Conservation (phyloP, 2,329 filamentous ascomycete species). For the Sporothrix euskadiensis region DNA sequence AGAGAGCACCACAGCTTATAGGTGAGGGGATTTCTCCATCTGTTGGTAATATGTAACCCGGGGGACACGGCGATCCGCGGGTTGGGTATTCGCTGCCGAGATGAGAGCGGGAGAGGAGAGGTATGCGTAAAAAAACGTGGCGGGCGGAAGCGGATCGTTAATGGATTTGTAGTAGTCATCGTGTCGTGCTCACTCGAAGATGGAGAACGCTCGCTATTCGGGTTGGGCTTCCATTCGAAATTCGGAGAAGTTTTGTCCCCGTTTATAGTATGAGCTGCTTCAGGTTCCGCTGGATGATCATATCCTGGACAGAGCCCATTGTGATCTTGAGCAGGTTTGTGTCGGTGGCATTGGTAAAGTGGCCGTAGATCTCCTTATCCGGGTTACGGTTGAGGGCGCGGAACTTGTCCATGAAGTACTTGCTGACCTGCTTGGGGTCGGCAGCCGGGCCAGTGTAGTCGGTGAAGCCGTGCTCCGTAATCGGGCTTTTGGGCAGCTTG, state of each 20-base stretch:
- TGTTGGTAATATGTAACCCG: conserved; percentile 1
- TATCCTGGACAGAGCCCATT: conserved; percentile 83
- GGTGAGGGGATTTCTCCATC: background rate
- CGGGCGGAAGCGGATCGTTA: background rate
- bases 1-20: background rate
- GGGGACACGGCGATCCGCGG: conserved; percentile 1
- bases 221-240: background rate
- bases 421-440: conserved; percentile 72
- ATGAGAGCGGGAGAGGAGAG: background rate
- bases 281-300: conserved; percentile 82
- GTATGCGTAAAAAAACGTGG: conserved; percentile 7
- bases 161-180: background rate
- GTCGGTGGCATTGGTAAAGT: conserved; percentile 63
- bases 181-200: conserved; percentile 8
- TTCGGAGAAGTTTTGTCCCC: background rate
- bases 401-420: conserved; percentile 83
- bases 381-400: conserved; percentile 70
- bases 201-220: background rate
- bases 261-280: conserved; percentile 73
- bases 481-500: conserved; percentile 70
- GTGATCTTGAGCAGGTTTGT: conserved; percentile 81
- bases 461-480: conserved; percentile 72
- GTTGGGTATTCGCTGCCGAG: conserved; percentile 23
- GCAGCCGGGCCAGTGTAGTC: conserved; percentile 72
- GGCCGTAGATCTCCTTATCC: conserved; percentile 64